Evolutionary conservation across 2,329 filamentous ascomycete genomes (phyloP).

Genomic region (Calonectria fujianensis): DNA sequence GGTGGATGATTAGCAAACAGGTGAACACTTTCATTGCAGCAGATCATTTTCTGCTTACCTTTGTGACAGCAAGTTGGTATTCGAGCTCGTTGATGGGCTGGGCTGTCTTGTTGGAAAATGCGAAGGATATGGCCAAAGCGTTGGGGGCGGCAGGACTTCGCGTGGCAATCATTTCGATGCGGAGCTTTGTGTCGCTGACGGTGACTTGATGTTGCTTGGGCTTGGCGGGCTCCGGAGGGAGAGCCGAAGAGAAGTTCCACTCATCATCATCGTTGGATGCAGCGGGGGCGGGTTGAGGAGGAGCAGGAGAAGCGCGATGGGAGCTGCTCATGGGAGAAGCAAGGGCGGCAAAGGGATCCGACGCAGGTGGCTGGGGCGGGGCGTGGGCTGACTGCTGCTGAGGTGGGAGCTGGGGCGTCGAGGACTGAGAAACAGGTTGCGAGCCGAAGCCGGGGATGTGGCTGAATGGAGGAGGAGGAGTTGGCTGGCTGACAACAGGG

Average conservation of each 20-base stretch:
- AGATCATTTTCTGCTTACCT: conserved; percentile 72
- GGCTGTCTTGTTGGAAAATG: conserved; percentile 88
- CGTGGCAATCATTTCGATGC: conserved; percentile 83
- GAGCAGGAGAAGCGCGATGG: conserved; percentile 55
- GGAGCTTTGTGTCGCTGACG: conserved; percentile 82
- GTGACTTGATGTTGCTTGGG: conserved; percentile 78
- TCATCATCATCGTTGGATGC: conserved; percentile 84
- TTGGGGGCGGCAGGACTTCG: conserved; percentile 72
- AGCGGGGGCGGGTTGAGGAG: conserved; percentile 54
- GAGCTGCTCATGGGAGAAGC: conserved; percentile 53
- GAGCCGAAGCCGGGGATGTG: conserved; percentile 74
- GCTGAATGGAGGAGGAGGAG: conserved; percentile 69
- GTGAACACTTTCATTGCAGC: too few species aligned
- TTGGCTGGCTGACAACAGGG: conserved; percentile 54
- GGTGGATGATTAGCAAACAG: conserved; percentile 10
- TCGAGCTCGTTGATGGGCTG: conserved; percentile 86
- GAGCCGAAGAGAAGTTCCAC: conserved; percentile 93
- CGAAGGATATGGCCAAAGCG: conserved; percentile 81
- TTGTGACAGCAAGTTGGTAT: conserved; percentile 95
- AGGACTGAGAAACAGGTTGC: conserved; percentile 70
- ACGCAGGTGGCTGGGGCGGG: conserved; percentile 64
- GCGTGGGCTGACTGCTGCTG: conserved; percentile 69
- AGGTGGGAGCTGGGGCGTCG: conserved; percentile 71
- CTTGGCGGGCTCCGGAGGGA: conserved; percentile 77
- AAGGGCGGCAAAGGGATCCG: conserved; percentile 74